phyloP scores from a whole-genome alignment of 495 filamentous ascomycete species.

The Aspergillus olivimuriae region DNA sequence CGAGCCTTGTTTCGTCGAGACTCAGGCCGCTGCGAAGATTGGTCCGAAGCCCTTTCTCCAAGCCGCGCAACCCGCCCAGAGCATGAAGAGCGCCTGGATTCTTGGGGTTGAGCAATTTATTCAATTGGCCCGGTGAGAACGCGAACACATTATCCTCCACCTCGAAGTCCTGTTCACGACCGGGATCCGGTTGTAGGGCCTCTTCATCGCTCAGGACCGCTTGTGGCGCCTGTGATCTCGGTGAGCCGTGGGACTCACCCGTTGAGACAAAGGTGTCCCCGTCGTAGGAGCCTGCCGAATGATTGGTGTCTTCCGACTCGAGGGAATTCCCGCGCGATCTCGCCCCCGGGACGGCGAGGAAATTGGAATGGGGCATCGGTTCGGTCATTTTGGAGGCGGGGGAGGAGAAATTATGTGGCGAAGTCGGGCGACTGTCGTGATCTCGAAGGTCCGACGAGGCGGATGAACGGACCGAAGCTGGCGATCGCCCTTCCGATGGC shows the following conservation, averaged over 20 bases:
- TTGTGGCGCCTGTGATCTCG: slow-evolving; percentile 33
- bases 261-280: slow-evolving; percentile 43
- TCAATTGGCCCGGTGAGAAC: slow-evolving; percentile 73
- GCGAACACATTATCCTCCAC: slow-evolving; percentile 76
- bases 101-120: slow-evolving; percentile 77
- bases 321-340: slow-evolving; percentile 61
- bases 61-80: slow-evolving; percentile 66
- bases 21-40: slow-evolving; percentile 63
- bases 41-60: slow-evolving; percentile 72
- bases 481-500: slow-evolving; percentile 52
- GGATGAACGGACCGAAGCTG: slow-evolving; percentile 47
- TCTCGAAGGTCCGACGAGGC: slow-evolving; percentile 69
- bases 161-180: slow-evolving; percentile 64
- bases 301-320: slow-evolving; percentile 51
- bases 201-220: slow-evolving; percentile 48
- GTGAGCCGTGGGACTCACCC: slow-evolving; percentile 25
- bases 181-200: slow-evolving; percentile 61
- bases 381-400: slow-evolving; percentile 49
- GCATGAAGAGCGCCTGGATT: slow-evolving; percentile 70
- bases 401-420: slow-evolving; percentile 83
- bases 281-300: slow-evolving; percentile 44
- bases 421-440: slow-evolving; percentile 74
- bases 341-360: slow-evolving; percentile 54
- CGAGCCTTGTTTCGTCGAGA: slow-evolving; percentile 61
- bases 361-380: slow-evolving; percentile 42